Conservation (phyloP, 805 yeast species). For the Wickerhamiella sergipiensis region DNA sequence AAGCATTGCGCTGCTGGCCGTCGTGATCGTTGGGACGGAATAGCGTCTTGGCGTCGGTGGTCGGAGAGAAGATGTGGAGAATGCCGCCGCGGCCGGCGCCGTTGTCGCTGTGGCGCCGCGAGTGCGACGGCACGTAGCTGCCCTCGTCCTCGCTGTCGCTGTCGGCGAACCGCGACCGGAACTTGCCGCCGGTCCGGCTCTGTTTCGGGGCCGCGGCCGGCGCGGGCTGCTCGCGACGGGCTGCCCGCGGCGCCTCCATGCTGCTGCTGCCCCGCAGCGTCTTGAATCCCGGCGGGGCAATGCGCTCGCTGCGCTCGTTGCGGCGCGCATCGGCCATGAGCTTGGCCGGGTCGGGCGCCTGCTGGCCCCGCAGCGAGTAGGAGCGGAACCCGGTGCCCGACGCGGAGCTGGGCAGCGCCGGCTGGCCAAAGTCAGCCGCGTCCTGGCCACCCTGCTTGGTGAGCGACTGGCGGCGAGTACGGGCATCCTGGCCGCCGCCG, state of each 20-base stretch:
- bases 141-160: constrained; percentile 23
- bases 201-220: neutral
- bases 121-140: neutral
- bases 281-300: neutral
- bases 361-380: constrained; percentile 10
- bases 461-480: neutral
- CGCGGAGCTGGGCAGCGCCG: neutral
- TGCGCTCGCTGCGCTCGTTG: neutral
- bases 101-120: neutral
- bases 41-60: constrained; percentile 18
- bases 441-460: neutral
- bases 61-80: constrained; percentile 21
- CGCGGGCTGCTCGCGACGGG: neutral
- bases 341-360: constrained; percentile 13
- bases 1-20: neutral
- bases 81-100: constrained; percentile 8
- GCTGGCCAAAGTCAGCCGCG: neutral
- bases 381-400: constrained; percentile 9
- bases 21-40: constrained; percentile 9
- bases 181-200: constrained; percentile 2
- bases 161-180: constrained; percentile 23
- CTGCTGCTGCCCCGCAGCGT: neutral
- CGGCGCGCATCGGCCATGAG: constrained; percentile 3
- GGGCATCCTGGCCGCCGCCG: neutral
- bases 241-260: neutral